Base-by-base conservation (phyloP, 345 rosid species). In the Gossypium bickii region DNA sequence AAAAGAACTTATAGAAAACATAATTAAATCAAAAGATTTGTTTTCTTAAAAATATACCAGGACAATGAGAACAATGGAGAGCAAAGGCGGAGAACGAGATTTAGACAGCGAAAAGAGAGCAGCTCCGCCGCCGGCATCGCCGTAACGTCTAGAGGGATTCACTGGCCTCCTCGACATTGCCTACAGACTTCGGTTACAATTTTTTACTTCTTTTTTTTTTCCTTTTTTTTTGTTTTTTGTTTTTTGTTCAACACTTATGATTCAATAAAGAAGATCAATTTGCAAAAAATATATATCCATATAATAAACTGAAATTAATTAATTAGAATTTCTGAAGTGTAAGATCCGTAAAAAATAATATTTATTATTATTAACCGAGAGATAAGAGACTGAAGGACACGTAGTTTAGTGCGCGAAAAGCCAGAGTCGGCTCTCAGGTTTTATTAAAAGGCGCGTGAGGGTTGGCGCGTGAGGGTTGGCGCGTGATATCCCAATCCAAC, bases 81-180 rank as follows among this genome's bases (percentile, higher is more conserved):
- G 55, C 71, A 67, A 75, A 1, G 84, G 81, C 15, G 85, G 72
- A 47, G 85, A 77, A 27, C 80, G 76, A 4, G 84, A 80, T 51
- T 80, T 80, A 59, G 79, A 73, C 71, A 59, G 57, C 25, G 71
- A 55, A 73, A 62, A 76, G 53, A 75, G 64, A 66, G 56, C 53
- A 25, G 75, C 77, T 34, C 75, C 78, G 41, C 69, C 73, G 52
- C 77, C 82, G 63, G 58, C 70, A 53, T 78, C 83, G 63, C 81
- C 83, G 12, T 74, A 80, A 34, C 84, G 49, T 60, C 85, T 73
- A 67, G 82, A 67, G 41, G 78, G 66, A 65, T 43, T 82, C 73
- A n/a, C 75, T 13, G 77, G 67, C 79, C 83, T 84, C 78, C 84
- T 77, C 16, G 86, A 77, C 86, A 84, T 34, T 82, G 48, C 59